phyloP scores from a whole-genome alignment of 179 eudicot genomes.

The Vitellaria paradoxa region DNA sequence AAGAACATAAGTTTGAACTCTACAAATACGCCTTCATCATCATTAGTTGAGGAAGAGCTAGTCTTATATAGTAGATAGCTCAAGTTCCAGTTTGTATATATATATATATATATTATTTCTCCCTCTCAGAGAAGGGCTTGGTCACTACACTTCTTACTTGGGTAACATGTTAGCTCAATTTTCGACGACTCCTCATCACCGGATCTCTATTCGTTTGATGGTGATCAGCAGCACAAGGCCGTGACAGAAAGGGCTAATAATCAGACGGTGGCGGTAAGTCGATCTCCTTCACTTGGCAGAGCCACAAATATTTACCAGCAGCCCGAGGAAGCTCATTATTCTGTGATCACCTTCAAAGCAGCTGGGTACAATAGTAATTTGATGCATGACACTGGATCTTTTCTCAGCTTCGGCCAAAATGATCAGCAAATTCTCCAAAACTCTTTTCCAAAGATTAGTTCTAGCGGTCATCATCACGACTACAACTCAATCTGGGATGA shows the following conservation, averaged over 20 bases:
- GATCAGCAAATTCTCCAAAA: not conserved
- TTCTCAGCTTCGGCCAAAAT: constrained; percentile 9
- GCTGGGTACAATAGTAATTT: not conserved
- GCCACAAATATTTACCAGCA: not conserved
- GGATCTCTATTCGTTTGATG: no score
- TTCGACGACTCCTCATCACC: no score
- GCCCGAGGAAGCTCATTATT: not conserved
- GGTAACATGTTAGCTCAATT: no score
- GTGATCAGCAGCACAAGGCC: no score
- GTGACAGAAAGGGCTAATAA: no score
- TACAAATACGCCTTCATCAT: constrained; percentile 12
- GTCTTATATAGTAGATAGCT: not conserved
- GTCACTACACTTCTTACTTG: no score
- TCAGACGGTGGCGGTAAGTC: no score
- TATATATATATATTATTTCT: no score
- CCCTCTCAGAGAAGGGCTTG: no score
- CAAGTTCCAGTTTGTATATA: not conserved
- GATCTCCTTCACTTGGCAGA: not conserved
- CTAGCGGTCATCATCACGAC: not conserved
- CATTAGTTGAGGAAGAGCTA: not conserved
- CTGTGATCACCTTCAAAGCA: not conserved
- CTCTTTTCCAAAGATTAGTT: no score
- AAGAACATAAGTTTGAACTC: constrained; percentile 18
- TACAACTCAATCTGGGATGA: constrained; percentile 11
- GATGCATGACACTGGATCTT: not conserved